Base-by-base conservation (phyloP, 371 early-diverging fungal genomes). In the Cokeromyces recurvatus region DNA sequence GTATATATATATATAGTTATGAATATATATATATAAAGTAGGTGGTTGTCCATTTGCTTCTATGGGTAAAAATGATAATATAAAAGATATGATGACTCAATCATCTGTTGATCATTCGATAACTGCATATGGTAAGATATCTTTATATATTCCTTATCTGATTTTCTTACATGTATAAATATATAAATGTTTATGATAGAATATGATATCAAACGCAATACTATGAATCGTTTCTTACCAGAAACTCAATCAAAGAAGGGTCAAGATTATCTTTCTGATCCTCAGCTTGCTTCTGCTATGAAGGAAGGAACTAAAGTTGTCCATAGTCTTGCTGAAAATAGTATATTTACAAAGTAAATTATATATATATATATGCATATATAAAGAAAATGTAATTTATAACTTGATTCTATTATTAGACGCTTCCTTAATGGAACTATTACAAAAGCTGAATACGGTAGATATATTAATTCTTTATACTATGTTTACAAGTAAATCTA, bases 221-320 rank as follows among this genome's bases (percentile, higher is more conserved):
- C 20, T 39, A 24, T 54, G 10, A 54, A 54, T n/a, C 34, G 32
- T 31, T 37, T 43, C 17, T 43, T 54, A 22, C 55, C 55, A n/a
- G 55, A 48, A 23, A 48, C 37, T 21, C 36, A 54, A 17, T 15
- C 31, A 14, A 54, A 54, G 20, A 36, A 32, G 25, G 32, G 24
- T 22, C 55, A 54, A 25, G 55, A 54, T 1, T 38, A 24, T 37
- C 55, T 54, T 24, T 31, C 37, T n/a, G 52, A 65, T 27, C 72
- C 72, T 46, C 66, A 72, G 39, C 51, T 74, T 22, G 74, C 74
- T 16, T 48, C 46, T 21, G 62, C 62, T 12, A 70, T 74, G 74
- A 66, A 68, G 27, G 74, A 81, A 59, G 77, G 79, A 16, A 81
- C 82, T 38, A 77, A 72, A 64, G 65, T 51, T 46, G 68, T 76